Evolutionary conservation across 495 filamentous ascomycete species (phyloP).

Genomic region (Cenococcum geophilum): DNA sequence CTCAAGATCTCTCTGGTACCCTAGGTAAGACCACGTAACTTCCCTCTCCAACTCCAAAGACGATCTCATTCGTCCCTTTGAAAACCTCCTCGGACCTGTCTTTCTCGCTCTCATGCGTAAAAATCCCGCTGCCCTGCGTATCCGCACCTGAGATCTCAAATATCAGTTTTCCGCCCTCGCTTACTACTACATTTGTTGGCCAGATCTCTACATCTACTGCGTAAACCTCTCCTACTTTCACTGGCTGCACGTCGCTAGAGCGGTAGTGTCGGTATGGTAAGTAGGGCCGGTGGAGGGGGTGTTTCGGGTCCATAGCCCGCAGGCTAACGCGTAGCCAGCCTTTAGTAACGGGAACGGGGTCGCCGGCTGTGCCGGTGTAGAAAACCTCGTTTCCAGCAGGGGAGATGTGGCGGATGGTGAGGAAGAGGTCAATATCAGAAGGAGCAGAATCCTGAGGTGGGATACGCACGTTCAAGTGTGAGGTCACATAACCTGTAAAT

Average conservation of each 20-base stretch:
- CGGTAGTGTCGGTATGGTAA: constrained; percentile 58
- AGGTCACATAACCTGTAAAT: constrained; percentile 60
- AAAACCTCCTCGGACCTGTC: constrained; percentile 46
- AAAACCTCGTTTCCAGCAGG: constrained; percentile 52
- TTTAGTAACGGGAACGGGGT: constrained; percentile 48
- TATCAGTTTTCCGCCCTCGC: constrained; percentile 47
- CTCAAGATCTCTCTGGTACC: too few relatives aligned
- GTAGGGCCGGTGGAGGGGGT: constrained; percentile 46
- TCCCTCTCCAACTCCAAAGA: constrained; percentile 46
- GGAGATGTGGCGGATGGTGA: constrained; percentile 55
- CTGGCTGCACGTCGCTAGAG: constrained; percentile 50
- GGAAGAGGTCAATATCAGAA: constrained; percentile 59
- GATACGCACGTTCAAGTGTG: constrained; percentile 55
- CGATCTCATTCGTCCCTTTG: constrained; percentile 49
- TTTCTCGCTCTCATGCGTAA: constrained; percentile 47
- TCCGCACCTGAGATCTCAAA: constrained; percentile 56
- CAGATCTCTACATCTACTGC: constrained; percentile 60
- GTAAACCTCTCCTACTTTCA: constrained; percentile 53
- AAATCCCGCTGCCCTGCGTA: constrained; percentile 56
- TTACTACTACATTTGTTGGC: constrained; percentile 62
- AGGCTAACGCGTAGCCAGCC: constrained; percentile 54
- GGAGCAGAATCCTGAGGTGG: constrained; percentile 29
- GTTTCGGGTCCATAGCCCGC: constrained; percentile 47
- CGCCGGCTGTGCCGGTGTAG: constrained; percentile 56
- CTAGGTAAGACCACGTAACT: constrained; percentile 52